Base-by-base conservation (phyloP, 805 yeast species). In the Lipomyces starkeyi region DNA sequence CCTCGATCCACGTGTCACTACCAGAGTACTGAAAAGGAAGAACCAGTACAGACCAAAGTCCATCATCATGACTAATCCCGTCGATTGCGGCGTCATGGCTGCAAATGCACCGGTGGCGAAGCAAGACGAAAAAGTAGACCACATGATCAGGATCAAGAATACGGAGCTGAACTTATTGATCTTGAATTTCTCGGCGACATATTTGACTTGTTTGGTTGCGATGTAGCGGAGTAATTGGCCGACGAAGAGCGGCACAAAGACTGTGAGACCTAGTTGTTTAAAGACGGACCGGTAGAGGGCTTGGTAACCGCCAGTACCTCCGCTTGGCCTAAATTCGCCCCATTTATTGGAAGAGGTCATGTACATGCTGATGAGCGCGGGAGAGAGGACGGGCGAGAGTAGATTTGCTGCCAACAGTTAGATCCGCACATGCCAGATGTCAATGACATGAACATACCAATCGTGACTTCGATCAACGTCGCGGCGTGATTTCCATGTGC, bases 211-310 rank as follows among this genome's bases (percentile, higher is more conserved):
- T 61, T 82, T 83, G 0, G 94, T 91, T 65, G 85, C 84, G 2
- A 89, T 40, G 74, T 89, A 87, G 76, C 91, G 97, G 14, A 89
- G 74, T 9, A 89, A 87, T 78, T 93, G 97, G 0, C 97, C 97
- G 17, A 91, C 93, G 76, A 90, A 88, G 20, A 91, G 78, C 0
- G 97, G 97, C 7, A 92, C 86, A 77, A 93, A 91, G 3, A 92
- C 93, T 2, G 92, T 86, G n/a, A 90, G 82, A 0, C 97, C 97
- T 64, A 93, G 82, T 77, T 93, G 97, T 77, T 91, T 89, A 93
- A 93, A 90, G 58, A 91, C 97, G 66, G 87, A 81, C 35, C 84
- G 83, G 77, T 93, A 93, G 58, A 93, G 84, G 13, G 82, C 78
- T 6, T 43, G 34, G 40, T 69, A 69, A 4, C 71, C 67, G 14